These are phyloP conservation scores for Leccinum fallax DNA, from an alignment of 1,284 basidiomycete genomes.

Conservation along the genomic window DNA sequence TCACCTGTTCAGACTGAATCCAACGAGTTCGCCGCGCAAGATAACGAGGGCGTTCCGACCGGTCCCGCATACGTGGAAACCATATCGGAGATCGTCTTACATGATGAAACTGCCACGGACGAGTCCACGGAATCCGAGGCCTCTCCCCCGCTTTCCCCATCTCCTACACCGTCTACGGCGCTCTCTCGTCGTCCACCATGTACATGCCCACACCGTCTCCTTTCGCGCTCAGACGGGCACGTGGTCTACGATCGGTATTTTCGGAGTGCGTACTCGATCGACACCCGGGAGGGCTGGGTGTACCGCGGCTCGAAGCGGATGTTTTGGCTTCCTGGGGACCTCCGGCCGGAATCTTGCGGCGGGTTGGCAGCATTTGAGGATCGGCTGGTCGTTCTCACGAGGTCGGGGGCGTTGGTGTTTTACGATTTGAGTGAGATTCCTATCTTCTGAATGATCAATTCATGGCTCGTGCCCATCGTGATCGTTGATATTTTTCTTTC, in stretches of 20 bases:
- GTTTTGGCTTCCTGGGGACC: slow-evolving; percentile 22
- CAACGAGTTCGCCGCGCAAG: not conserved
- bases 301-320: slow-evolving; percentile 17
- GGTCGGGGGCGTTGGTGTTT: slow-evolving; percentile 6
- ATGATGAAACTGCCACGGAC: not conserved
- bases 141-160: not conserved
- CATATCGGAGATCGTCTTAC: not conserved
- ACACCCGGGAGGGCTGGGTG: slow-evolving; percentile 21
- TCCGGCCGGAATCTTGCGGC: slow-evolving; percentile 16
- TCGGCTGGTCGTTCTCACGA: slow-evolving; percentile 11
- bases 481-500: not conserved
- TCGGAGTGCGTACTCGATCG: slow-evolving; percentile 17
- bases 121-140: not conserved
- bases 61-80: not conserved
- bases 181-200: not conserved
- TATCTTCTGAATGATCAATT: not conserved
- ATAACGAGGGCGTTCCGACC: not conserved
- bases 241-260: slow-evolving; percentile 24
- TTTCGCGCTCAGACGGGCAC: slow-evolving; percentile 18
- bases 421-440: slow-evolving; percentile 22
- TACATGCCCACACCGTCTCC: slow-evolving; percentile 14
- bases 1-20: not conserved
- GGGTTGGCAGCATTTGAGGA: slow-evolving; percentile 16
- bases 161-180: not conserved
- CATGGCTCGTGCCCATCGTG: not conserved